Percentiles rank a stretch among this genome's conserved stretches.
Evolutionary conservation across 805 yeast genomes (phyloP).

Genomic region (Grigorovia transvaalensis): DNA sequence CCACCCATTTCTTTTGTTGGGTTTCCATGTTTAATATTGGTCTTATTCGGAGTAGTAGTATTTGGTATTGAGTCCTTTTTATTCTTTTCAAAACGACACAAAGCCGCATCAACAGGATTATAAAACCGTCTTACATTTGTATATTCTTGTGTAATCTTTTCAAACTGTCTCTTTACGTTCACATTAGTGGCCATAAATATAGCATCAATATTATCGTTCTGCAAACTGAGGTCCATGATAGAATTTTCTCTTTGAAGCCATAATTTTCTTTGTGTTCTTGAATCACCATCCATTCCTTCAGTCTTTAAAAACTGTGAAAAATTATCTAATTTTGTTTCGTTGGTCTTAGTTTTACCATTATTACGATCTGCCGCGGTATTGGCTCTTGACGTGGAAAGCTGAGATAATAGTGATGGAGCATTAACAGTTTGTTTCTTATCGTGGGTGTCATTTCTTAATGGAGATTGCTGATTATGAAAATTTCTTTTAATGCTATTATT

Average conservation of each 20-base stretch:
- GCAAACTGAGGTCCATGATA: conserved; percentile 41
- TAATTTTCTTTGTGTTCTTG: conserved; percentile 72
- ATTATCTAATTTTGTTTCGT: conserved; percentile 30
- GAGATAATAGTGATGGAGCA: conserved; percentile 3
- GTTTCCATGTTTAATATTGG: conserved; percentile 2
- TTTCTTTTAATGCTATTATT: neutral
- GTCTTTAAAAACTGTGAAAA: conserved; percentile 34
- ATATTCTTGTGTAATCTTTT: conserved; percentile 65
- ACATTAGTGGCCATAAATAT: conserved; percentile 38
- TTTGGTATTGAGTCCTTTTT: neutral
- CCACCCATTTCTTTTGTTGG: conserved; percentile 1
- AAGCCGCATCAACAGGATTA: conserved; percentile 60
- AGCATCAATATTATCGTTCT: conserved; percentile 21
- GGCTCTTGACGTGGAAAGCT: neutral
- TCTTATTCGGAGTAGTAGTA: neutral
- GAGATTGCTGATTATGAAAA: neutral
- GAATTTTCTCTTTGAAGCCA: conserved; percentile 79
- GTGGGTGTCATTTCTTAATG: neutral
- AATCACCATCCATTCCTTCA: conserved; percentile 35
- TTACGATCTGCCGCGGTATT: neutral
- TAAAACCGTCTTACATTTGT: conserved; percentile 54
- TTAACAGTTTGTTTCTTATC: neutral
- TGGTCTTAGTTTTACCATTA: neutral
- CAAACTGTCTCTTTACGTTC: conserved; percentile 65
- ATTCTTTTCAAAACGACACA: conserved; percentile 37